A percentile compares a stretch with the other conserved stretches of the same genome.
phyloP scores from a whole-genome alignment of 768 basidiomycete species.

The Tulasnella sp. region DNA sequence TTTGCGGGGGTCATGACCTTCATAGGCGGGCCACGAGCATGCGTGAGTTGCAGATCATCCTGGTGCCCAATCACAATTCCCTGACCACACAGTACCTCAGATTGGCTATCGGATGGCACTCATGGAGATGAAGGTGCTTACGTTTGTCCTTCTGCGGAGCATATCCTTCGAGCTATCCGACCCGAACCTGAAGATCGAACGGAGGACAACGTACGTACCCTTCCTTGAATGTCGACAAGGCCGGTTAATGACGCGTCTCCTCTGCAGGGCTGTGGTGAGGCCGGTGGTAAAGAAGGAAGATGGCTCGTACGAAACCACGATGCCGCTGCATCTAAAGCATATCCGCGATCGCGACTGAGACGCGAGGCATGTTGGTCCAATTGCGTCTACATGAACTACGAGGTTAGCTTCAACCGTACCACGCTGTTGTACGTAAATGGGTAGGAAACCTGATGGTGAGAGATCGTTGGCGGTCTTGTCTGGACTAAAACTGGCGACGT shows the following conservation, averaged over 20 bases:
- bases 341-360: too few species aligned
- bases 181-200: conserved; percentile 31
- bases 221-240: background rate
- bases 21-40: conserved; percentile 49
- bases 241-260: too few species aligned
- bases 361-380: too few species aligned
- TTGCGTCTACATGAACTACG: too few species aligned
- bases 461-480: too few species aligned
- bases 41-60: conserved; percentile 34
- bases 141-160: conserved; percentile 39
- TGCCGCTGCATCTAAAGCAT: background rate
- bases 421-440: too few species aligned
- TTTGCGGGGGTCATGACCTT: conserved; percentile 52
- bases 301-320: too few species aligned
- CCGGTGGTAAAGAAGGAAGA: too few species aligned
- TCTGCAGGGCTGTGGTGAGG: background rate
- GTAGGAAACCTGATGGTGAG: too few species aligned
- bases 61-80: conserved; percentile 34
- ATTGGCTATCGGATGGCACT: conserved; percentile 14
- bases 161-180: conserved; percentile 45
- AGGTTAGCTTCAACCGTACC: too few species aligned
- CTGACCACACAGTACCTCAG: background rate
- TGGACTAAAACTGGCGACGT: too few species aligned
- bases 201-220: conserved; percentile 11
- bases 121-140: conserved; percentile 29